phyloP scores from a whole-genome alignment of 805 yeast species.

The Nakazawaea molendinolei region DNA sequence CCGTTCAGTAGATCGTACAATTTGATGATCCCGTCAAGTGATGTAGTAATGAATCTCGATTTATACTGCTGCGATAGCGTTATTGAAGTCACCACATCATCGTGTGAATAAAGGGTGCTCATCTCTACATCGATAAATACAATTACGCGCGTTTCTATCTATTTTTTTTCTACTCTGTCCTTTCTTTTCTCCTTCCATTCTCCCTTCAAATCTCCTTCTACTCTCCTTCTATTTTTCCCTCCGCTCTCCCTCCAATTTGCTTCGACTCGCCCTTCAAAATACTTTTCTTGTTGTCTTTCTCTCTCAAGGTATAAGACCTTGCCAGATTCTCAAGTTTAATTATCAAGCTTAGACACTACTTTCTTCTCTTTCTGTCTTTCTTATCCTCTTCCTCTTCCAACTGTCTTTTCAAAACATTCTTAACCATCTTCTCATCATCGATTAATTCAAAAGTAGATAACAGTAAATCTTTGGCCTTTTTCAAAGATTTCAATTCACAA shows the following conservation, averaged over 20 bases:
- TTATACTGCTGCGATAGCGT: neutral
- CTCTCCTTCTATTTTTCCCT: neutral
- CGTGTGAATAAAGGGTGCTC: slow-evolving; percentile 1
- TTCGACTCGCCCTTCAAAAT: too few relatives aligned
- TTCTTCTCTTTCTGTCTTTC: slow-evolving; percentile 22
- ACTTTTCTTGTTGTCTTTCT: neutral
- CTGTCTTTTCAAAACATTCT: slow-evolving; percentile 52
- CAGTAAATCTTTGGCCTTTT: slow-evolving; percentile 24
- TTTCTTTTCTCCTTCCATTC: neutral
- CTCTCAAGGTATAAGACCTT: neutral
- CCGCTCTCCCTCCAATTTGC: too few relatives aligned
- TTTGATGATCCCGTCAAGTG: slow-evolving; percentile 7
- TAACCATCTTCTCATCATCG: slow-evolving; percentile 52
- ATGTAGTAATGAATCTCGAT: slow-evolving; percentile 1
- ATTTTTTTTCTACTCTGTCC: neutral
- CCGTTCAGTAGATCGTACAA: neutral
- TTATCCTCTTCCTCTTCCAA: slow-evolving; percentile 20
- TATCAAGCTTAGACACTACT: neutral
- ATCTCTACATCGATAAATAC: too few relatives aligned
- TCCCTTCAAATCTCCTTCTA: neutral
- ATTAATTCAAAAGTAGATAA: slow-evolving; percentile 34
- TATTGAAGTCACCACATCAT: slow-evolving; percentile 6
- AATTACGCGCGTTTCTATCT: too few relatives aligned
- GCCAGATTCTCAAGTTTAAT: neutral
- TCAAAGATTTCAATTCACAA: slow-evolving; percentile 49